Evolutionary conservation across 164 flowering plant species (phyloP), one percentile per base, ranked within the genome.

Genomic region (Houttuynia cordata): DNA sequence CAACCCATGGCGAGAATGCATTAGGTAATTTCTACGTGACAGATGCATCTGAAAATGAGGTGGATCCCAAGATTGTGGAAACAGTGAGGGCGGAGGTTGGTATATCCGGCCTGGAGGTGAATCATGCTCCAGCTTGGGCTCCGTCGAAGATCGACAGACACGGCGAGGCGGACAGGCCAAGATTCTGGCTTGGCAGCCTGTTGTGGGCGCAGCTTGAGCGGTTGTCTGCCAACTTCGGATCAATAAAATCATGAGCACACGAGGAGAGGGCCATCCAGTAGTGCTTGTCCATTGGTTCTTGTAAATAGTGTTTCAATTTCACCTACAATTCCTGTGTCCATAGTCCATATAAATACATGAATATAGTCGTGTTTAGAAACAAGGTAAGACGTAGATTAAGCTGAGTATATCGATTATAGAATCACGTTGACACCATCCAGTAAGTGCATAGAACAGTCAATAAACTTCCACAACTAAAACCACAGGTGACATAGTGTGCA

Each of bases 171-270:
- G 74, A 75, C 1, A 74, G 67, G 68, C 78, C 63, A 7, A 75
- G 71, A 51, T 75, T 80, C 49, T 81, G 94, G 0, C 53, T 91
- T 4, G 87, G 84, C 8, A 78, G 76, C 73, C 57, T 89, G 71
- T 45, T 92, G 8, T 86, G 98, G 92, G 75, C 96, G 42, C 83
- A 78, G 53, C 75, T 93, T 5, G 98, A 83, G 69, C 63, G 90
- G 8, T 67, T 92, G 19, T 88, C 96, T 0, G 64, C 75, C 73
- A 91, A 78, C 65, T 83, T 88, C 59, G 71, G 78, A 21, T 71
- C 79, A 37, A 75, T 82, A n/a, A 73, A 69, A 70, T 67, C 76
- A 8, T 83, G 62, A 73, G n/a, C 45, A 30, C 6, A 2, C 37
- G 6, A 30, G 37, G 37, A 30, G 37, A 30, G 37, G 37, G 2